These are phyloP conservation scores for Sideroxylon spinosum DNA, from an alignment of 179 eudicot species.

Conservation along the genomic window DNA sequence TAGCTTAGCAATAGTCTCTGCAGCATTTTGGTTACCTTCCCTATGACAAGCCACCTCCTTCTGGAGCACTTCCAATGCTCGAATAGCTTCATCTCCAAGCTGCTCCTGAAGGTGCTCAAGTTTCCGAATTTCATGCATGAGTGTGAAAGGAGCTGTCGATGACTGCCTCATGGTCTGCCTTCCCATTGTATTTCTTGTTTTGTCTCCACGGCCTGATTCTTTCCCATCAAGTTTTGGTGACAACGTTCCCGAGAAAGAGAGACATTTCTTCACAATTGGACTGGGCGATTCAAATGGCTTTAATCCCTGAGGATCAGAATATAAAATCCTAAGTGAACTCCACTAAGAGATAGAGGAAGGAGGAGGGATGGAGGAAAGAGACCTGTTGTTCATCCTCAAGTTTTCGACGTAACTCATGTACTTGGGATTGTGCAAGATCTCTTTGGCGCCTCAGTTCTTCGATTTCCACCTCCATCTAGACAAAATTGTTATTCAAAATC, in stretches of 20 bases:
- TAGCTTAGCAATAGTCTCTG: conserved; percentile 87
- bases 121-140: conserved; percentile 90
- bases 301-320: conserved; percentile 30
- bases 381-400: conserved; percentile 55
- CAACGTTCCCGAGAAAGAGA: conserved; percentile 66
- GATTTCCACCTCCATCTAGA: conserved; percentile 60
- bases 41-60: conserved; percentile 94
- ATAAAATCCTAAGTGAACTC: too few species aligned
- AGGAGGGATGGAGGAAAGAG: conserved; percentile 8
- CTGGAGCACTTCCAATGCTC: conserved; percentile 91
- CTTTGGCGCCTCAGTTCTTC: conserved; percentile 82
- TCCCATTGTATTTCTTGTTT: conserved; percentile 44
- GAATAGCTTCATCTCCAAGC: conserved; percentile 93
- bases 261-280: conserved; percentile 67
- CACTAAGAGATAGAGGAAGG: neutral
- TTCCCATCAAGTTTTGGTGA: conserved; percentile 45
- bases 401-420: conserved; percentile 64
- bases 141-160: conserved; percentile 84
- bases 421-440: conserved; percentile 75
- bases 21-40: conserved; percentile 95
- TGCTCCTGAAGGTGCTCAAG: conserved; percentile 96
- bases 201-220: conserved; percentile 31
- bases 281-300: conserved; percentile 44
- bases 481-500: neutral
- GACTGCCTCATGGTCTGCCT: conserved; percentile 84